A percentile compares a stretch with the other conserved stretches of the same genome.
Conservation (phyloP, 805 yeast genomes). For the Lachancea cidri region DNA sequence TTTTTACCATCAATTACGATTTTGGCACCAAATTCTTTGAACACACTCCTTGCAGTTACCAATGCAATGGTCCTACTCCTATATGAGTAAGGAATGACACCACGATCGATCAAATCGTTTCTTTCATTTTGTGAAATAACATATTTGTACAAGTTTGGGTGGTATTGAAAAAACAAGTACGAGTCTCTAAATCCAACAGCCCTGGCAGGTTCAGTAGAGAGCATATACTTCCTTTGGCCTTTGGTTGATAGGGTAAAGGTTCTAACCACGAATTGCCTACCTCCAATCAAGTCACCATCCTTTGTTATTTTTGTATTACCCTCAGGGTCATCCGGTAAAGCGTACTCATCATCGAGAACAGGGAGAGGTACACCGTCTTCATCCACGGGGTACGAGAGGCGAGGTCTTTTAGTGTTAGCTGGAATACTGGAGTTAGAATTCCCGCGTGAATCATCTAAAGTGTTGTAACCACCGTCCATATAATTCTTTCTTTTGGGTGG, state of each 20-base stretch:
- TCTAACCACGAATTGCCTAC: conserved; percentile 66
- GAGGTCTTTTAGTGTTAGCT: conserved; percentile 33
- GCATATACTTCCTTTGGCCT: conserved; percentile 77
- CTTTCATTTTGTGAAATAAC: conserved; percentile 74
- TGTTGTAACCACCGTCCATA: conserved; percentile 17
- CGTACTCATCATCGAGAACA: conserved; percentile 71
- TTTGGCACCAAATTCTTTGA: conserved; percentile 86
- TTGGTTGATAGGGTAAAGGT: conserved; percentile 51
- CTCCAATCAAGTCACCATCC: conserved; percentile 64
- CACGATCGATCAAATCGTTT: conserved; percentile 72
- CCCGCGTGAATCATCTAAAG: conserved; percentile 25
- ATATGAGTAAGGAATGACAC: conserved; percentile 81
- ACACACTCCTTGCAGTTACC: conserved; percentile 86
- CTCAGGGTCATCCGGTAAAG: conserved; percentile 65
- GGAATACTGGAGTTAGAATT: conserved; percentile 17
- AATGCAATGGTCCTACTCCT: conserved; percentile 86
- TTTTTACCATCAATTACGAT: conserved; percentile 75
- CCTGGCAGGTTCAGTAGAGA: conserved; percentile 94
- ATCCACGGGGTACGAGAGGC: conserved; percentile 46
- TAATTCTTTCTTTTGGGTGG: conserved; percentile 18
- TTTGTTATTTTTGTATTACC: conserved; percentile 72
- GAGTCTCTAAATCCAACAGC: conserved; percentile 93
- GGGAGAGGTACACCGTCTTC: conserved; percentile 63
- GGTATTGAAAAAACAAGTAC: conserved; percentile 82
- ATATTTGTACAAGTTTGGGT: conserved; percentile 67